Percentiles rank a stretch among this genome's conserved stretches.
Evolutionary conservation across 306 rosid species (phyloP).

Genomic region (Citrullus amarus): DNA sequence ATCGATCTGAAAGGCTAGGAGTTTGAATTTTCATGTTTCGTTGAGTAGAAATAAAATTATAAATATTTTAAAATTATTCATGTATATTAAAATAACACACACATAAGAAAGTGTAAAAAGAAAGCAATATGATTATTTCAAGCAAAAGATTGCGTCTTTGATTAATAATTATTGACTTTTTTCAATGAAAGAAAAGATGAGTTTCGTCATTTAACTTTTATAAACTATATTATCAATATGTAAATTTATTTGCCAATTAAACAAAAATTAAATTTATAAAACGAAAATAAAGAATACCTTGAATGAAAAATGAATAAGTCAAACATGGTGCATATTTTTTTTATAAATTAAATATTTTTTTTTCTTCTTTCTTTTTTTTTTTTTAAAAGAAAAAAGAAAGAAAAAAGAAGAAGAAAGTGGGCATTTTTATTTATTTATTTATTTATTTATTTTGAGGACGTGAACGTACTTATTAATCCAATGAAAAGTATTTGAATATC

Average conservation of each 20-base stretch:
- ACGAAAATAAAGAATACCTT: background rate
- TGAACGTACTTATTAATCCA: background rate
- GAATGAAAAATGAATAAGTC: background rate
- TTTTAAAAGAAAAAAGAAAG: no score
- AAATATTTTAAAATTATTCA: background rate
- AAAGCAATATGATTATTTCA: background rate
- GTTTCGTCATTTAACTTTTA: background rate
- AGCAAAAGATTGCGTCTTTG: background rate
- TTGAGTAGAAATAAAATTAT: no score
- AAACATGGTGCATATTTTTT: no score
- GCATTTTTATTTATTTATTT: no score
- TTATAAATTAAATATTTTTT: no score
- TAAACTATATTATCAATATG: background rate
- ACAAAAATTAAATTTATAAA: background rate
- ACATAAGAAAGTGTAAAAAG: background rate
- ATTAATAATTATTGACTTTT: background rate
- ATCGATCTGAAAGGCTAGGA: no score
- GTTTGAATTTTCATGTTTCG: no score
- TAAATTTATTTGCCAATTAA: background rate
- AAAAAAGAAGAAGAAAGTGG: no score
- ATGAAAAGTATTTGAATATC: background rate
- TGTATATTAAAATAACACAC: background rate
- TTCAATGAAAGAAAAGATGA: no score
- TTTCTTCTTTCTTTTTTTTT: no score
- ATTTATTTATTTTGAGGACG: no score